Evolutionary conservation across 345 rosid genomes (phyloP), one percentile per base, ranked within the genome.

Genomic region (Euphorbia pulcherrima): DNA sequence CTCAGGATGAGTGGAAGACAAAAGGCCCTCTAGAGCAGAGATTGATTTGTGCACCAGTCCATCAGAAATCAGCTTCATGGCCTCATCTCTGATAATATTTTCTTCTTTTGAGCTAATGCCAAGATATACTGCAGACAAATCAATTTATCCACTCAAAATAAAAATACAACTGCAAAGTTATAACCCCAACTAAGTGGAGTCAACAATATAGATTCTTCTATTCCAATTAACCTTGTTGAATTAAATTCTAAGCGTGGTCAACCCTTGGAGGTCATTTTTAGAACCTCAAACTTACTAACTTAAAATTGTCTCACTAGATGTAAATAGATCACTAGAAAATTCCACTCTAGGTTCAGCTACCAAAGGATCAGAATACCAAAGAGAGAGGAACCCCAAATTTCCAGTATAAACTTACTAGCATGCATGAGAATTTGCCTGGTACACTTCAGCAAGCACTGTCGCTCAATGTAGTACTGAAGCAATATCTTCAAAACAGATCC

Each of bases 381-480:
- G 56, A 41, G 20, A 14, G 12, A 46, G 37, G 56, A 60, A 17
- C 8, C 72, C 27, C 62, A 48, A 8, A 58, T 26, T 9, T 4
- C 17, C 56, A 11, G 26, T 13, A 47, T 24, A 27, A 26, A 81
- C 92, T 75, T 86, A 93, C 98, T 75, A 28, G 99, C 86, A 83
- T 83, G 96, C 69, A 72, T 66, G 67, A 92, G 86, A 78, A 90
- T 85, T 73, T 73, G 78, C 82, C 89, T 77, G 20, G 87, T 88
- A 77, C 97, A 88, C 85, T 92, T 92, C 66, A 92, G 82, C 81
- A 92, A 79, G 87, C 98, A 92, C 73, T 92, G 98, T 23, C 98
- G 87, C 81, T 92, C 97, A 16, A 86, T 72, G 82, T 88, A 90
- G 82, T 85, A 92, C 67, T 87, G 90, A 64, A 87, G 87, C 83